Evolutionary conservation across 345 rosid species (phyloP), one percentile per base, ranked within the genome.

Genomic region (Jatropha curcas): DNA sequence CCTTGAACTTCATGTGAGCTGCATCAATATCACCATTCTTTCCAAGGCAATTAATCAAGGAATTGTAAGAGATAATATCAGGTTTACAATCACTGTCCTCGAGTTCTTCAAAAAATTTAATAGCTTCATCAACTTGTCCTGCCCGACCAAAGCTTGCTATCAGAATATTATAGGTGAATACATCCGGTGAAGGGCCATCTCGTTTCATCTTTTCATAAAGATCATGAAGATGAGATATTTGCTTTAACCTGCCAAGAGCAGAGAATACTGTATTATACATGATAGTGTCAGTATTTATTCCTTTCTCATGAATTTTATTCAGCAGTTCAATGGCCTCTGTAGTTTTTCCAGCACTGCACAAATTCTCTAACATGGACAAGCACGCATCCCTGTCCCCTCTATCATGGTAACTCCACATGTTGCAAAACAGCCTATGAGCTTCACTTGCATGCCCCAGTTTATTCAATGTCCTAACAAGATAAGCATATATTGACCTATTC

Each of bases 21-120:
- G 86, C 98, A 81, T 92, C 98, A 25, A 94, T 84, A 80, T 89
- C 86, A 74, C 98, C 98, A 34, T 89, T 92, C 82, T 94, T 94
- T 24, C 98, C 98, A 46, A 94, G 88, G 76, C 91, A 92, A 65
- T 94, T 94, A 57, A 92, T 92, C 85, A 92, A 71, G 58, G 98
- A 86, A 77, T 94, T 94, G 74, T 94, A 92, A 0, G 98, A 94
- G 71, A 92, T 74, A 71, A 84, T 82, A 81, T 94, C 95, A 0
- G 98, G 94, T 70, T 78, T 81, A 65, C 82, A 92, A 53, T 85
- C 81, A 25, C 95, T 84, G 59, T 65, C 85, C 79, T 90, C 97
- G 30, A 92, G 98, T 82, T 92, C 97, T 78, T 92, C 98, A 28
- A 94, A 94, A 62, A 89, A 68, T 74, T 84, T 80, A 35, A 94